Conservation (phyloP, 2,329 filamentous ascomycete genomes). For the Calonectria pauciramosa region DNA sequence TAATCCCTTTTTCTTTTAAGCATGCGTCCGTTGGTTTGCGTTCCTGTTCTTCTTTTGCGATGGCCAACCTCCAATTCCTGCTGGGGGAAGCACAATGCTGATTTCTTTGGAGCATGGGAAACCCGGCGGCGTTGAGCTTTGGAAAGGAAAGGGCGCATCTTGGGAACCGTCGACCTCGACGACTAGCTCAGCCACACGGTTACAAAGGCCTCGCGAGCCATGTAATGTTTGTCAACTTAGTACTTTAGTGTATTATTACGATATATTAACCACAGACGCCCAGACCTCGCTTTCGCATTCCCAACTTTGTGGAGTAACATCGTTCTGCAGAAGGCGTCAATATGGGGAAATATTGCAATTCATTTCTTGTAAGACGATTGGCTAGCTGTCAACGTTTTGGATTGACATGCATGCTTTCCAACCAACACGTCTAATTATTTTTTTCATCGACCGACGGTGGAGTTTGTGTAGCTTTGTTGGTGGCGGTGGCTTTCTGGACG, state of each 20-base stretch:
- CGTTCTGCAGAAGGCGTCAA: neutral
- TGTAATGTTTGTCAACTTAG: conserved; percentile 44
- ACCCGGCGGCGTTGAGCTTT: conserved; percentile 16
- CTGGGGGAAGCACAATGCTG: neutral
- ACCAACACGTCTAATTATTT: neutral
- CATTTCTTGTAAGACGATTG: conserved; percentile 25
- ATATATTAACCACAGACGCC: neutral
- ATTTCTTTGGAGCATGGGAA: neutral
- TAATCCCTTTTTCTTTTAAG: neutral
- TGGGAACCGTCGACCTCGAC: conserved; percentile 33
- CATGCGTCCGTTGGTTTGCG: neutral
- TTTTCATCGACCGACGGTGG: conserved; percentile 3
- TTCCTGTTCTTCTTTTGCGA: neutral
- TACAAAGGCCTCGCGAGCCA: conserved; percentile 33
- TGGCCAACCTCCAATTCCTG: neutral
- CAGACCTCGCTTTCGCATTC: neutral
- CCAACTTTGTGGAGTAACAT: neutral
- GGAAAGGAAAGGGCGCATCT: conserved; percentile 32
- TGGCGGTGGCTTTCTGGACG: neutral
- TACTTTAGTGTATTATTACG: conserved; percentile 40
- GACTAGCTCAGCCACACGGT: conserved; percentile 27
- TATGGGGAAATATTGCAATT: neutral
- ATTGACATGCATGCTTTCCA: neutral
- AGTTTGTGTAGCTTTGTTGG: neutral
- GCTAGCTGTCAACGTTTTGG: neutral